phyloP scores from a whole-genome alignment of 202 grass and related monocot species.

The Alloteropsis angusta region DNA sequence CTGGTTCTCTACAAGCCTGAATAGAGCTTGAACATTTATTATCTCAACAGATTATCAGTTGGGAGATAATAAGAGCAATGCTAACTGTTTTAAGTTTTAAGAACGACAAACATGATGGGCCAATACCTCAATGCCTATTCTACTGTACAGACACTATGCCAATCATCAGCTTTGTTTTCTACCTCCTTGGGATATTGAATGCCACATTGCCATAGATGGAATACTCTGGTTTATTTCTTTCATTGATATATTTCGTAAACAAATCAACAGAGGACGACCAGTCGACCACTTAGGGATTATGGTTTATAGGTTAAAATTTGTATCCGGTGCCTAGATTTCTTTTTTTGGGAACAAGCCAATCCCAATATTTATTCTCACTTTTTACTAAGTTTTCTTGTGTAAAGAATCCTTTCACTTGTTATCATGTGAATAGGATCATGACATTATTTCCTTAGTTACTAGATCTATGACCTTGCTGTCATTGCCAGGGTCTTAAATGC shows the following conservation, averaged over 20 bases:
- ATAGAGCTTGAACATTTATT: constrained; percentile 2
- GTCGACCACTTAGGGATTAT: too few relatives aligned
- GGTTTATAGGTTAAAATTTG: too few relatives aligned
- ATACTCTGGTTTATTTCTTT: neutral
- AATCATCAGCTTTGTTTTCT: neutral
- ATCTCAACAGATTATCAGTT: neutral
- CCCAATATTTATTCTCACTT: too few relatives aligned
- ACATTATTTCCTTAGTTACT: too few relatives aligned
- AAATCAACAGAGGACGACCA: neutral
- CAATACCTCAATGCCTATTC: neutral
- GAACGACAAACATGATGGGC: neutral
- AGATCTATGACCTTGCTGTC: too few relatives aligned
- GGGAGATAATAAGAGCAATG: neutral
- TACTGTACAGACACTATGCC: neutral
- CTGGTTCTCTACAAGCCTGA: neutral
- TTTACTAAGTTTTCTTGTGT: too few relatives aligned
- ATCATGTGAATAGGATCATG: too few relatives aligned
- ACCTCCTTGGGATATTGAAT: neutral
- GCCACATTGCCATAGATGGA: neutral
- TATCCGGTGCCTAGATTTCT: too few relatives aligned
- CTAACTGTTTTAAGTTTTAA: neutral
- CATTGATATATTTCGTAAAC: neutral
- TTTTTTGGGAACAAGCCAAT: too few relatives aligned
- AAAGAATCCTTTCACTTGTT: too few relatives aligned
- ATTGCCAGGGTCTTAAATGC: too few relatives aligned